phyloP scores from a whole-genome alignment of 768 basidiomycete genomes.

The Leccinum truebloodii region DNA sequence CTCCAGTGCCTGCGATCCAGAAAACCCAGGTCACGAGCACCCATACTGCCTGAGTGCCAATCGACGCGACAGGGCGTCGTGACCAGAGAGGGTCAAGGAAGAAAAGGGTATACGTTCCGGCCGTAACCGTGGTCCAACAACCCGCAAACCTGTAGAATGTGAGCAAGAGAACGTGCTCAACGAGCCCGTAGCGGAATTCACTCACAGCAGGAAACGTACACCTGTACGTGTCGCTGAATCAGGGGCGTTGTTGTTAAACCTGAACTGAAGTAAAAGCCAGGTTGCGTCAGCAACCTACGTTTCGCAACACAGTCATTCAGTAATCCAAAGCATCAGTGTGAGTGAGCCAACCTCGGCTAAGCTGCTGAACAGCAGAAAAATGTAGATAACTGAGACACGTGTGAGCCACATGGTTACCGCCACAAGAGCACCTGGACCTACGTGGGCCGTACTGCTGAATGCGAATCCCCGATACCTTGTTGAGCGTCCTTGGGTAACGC shows the following conservation, averaged over 20 bases:
- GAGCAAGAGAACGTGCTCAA: conserved; percentile 7
- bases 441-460: conserved; percentile 55
- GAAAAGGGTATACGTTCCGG: conserved; percentile 53
- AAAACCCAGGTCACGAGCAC: conserved; percentile 56
- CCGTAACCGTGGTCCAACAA: conserved; percentile 60
- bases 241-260: conserved; percentile 53
- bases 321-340: not conserved
- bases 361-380: conserved; percentile 49
- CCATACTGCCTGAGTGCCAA: conserved; percentile 64
- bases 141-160: conserved; percentile 48
- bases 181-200: conserved; percentile 5
- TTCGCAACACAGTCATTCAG: conserved; percentile 5
- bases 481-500: conserved; percentile 47
- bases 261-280: conserved; percentile 62
- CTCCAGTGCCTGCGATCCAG: conserved; percentile 58
- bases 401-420: conserved; percentile 21
- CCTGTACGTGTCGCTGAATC: conserved; percentile 44
- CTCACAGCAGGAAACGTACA: conserved; percentile 51
- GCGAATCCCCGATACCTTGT: conserved; percentile 48
- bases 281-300: conserved; percentile 51
- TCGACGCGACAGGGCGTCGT: conserved; percentile 50
- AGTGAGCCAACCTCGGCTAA: conserved; percentile 43
- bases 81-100: conserved; percentile 64
- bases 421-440: conserved; percentile 28
- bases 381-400: conserved; percentile 45